Conservation (phyloP, 163 green algal genomes). For the Scenedesmus sp. region DNA sequence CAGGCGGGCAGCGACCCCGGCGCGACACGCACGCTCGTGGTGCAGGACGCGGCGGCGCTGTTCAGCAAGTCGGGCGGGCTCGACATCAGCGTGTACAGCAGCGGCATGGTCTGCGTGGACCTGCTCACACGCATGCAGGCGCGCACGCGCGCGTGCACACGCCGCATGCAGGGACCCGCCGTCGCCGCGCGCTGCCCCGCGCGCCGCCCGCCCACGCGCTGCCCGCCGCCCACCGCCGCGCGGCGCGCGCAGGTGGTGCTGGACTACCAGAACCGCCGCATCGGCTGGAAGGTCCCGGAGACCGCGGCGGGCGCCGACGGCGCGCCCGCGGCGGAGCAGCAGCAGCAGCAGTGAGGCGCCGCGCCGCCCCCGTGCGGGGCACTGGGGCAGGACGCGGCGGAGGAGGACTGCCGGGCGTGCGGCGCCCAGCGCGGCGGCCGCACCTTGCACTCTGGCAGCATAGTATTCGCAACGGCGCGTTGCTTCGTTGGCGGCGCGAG, state of each 20-base stretch:
- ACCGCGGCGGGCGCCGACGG: too few species aligned
- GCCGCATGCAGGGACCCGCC: conserved; percentile 52
- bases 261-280: conserved; percentile 65
- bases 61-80: conserved; percentile 52
- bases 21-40: conserved; percentile 13
- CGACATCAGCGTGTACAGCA: conserved; percentile 67
- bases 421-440: too few species aligned
- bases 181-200: too few species aligned
- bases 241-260: conserved; percentile 47
- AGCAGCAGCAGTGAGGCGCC: too few species aligned
- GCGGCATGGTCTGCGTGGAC: conserved; percentile 68
- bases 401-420: not conserved
- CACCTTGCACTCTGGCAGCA: too few species aligned
- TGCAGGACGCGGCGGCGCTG: conserved; percentile 26
- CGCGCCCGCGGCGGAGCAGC: too few species aligned
- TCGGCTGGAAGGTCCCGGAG: conserved; percentile 53
- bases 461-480: too few species aligned
- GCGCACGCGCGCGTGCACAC: too few species aligned
- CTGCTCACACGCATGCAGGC: conserved; percentile 53
- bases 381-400: not conserved
- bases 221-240: too few species aligned
- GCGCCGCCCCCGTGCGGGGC: not conserved
- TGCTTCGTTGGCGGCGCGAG: too few species aligned
- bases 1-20: conserved; percentile 27
- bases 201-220: too few species aligned